These are phyloP conservation scores for Hirsutella rhossiliensis DNA, from an alignment of 2,329 filamentous ascomycete genomes.

Conservation along the genomic window DNA sequence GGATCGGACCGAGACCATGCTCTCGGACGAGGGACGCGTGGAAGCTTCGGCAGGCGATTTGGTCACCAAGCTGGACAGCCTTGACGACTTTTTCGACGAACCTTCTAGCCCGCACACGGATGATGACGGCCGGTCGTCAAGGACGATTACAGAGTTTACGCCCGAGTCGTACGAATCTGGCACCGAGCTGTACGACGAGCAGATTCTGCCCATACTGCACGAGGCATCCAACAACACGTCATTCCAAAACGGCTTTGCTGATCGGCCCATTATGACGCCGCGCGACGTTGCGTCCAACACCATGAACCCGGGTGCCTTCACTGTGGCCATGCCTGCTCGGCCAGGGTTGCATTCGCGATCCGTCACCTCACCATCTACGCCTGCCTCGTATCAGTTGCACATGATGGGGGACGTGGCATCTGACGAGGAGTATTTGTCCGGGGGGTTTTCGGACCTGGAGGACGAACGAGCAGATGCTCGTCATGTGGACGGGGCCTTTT, in stretches of 20 bases:
- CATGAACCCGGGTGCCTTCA: conserved; percentile 52
- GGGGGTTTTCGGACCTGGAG: conserved; percentile 70
- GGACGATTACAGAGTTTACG: conserved; percentile 52
- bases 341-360: conserved; percentile 70
- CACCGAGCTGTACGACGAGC: conserved; percentile 82
- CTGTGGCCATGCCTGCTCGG: conserved; percentile 31
- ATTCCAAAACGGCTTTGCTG: conserved; percentile 82
- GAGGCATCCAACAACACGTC: conserved; percentile 70
- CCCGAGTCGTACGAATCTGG: conserved; percentile 58
- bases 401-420: conserved; percentile 51
- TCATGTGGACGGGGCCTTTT: conserved; percentile 35
- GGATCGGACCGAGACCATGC: conserved; percentile 80
- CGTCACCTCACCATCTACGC: conserved; percentile 65
- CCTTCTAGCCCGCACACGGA: conserved; percentile 43
- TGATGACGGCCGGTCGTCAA: conserved; percentile 48
- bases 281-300: conserved; percentile 49
- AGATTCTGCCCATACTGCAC: conserved; percentile 80
- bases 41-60: conserved; percentile 65
- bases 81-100: conserved; percentile 76
- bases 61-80: conserved; percentile 64
- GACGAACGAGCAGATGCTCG: conserved; percentile 34
- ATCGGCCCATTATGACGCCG: conserved; percentile 50
- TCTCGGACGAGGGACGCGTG: conserved; percentile 68
- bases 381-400: conserved; percentile 40
- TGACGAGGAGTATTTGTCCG: conserved; percentile 65